A percentile compares a stretch with the other conserved stretches of the same genome.
Conservation (phyloP, 768 basidiomycete species). For the Tephrocybe sp. region DNA sequence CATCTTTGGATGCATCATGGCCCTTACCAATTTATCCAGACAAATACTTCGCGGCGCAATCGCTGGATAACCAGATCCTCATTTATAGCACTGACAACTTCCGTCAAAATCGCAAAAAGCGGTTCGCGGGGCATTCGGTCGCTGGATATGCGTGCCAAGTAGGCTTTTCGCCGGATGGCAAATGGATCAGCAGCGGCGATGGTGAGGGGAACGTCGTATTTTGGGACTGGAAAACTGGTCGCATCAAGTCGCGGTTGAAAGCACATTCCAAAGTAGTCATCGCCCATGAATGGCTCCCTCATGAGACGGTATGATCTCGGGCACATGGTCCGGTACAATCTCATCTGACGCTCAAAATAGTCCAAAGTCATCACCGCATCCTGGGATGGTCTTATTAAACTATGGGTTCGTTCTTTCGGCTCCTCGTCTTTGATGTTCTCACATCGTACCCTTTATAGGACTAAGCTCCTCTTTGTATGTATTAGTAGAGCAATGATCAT, state of each 20-base stretch:
- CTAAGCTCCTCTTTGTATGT: constrained; percentile 25
- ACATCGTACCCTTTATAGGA: constrained; percentile 32
- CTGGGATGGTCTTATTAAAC: constrained; percentile 97
- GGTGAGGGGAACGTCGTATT: constrained; percentile 94
- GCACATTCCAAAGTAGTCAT: constrained; percentile 98
- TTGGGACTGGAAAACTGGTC: constrained; percentile 99
- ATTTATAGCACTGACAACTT: constrained; percentile 98
- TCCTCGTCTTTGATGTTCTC: constrained; percentile 8
- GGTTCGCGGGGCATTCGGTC: constrained; percentile 95
- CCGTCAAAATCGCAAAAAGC: constrained; percentile 97
- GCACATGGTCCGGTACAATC: constrained; percentile 17
- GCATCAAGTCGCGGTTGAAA: constrained; percentile 86
- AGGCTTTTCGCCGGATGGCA: constrained; percentile 97
- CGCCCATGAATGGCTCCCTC: constrained; percentile 96
- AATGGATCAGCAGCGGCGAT: constrained; percentile 97
- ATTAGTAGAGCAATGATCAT: constrained; percentile 7
- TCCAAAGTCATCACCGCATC: constrained; percentile 96
- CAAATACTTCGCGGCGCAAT: constrained; percentile 97
- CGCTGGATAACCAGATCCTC: constrained; percentile 96
- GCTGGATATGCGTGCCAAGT: constrained; percentile 98
- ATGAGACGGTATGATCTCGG: constrained; percentile 81
- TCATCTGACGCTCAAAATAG: constrained; percentile 39
- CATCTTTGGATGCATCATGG: constrained; percentile 5
- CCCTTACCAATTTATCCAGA: constrained; percentile 38
- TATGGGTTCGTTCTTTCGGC: constrained; percentile 71